A percentile compares a stretch with the other conserved stretches of the same genome.
phyloP scores from a whole-genome alignment of 306 rosid genomes.

The Gillenia trifoliata region DNA sequence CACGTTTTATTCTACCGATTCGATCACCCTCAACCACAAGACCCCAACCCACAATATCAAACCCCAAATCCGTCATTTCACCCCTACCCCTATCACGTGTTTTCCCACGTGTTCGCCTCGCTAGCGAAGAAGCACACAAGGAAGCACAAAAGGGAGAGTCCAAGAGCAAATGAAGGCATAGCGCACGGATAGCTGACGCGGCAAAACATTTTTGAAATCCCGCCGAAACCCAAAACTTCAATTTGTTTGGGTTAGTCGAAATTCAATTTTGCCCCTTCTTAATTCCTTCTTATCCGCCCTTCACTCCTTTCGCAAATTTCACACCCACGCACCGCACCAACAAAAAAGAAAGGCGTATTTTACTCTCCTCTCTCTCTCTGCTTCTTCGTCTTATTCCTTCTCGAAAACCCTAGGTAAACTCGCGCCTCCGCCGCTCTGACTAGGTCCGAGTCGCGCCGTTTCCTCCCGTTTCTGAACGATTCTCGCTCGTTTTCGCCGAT shows the following conservation, averaged over 20 bases:
- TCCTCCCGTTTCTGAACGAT: background rate
- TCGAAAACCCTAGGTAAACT: background rate
- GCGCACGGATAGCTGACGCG: constrained; percentile 69
- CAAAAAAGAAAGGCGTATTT: constrained; percentile 3
- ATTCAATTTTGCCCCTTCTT: constrained; percentile 21
- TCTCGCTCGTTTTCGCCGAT: background rate
- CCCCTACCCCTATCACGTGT: background rate
- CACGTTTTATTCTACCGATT: background rate
- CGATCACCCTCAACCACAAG: constrained; percentile 10
- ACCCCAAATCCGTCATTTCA: constrained; percentile 29
- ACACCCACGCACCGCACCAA: constrained; percentile 23
- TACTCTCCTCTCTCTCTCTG: background rate
- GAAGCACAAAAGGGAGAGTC: constrained; percentile 48
- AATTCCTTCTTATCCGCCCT: constrained; percentile 49
- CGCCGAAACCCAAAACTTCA: constrained; percentile 82
- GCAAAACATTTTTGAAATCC: constrained; percentile 57
- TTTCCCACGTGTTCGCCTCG: constrained; percentile 26
- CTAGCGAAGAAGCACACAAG: constrained; percentile 21
- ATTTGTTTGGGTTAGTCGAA: constrained; percentile 32
- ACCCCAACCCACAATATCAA: background rate
- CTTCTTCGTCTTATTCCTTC: background rate
- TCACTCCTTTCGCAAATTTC: constrained; percentile 17
- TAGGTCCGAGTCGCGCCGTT: constrained; percentile 14
- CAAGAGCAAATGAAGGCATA: background rate
- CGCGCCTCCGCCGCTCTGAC: background rate